Evolutionary conservation across 306 rosid genomes (phyloP).

Genomic region (Delonix regia): DNA sequence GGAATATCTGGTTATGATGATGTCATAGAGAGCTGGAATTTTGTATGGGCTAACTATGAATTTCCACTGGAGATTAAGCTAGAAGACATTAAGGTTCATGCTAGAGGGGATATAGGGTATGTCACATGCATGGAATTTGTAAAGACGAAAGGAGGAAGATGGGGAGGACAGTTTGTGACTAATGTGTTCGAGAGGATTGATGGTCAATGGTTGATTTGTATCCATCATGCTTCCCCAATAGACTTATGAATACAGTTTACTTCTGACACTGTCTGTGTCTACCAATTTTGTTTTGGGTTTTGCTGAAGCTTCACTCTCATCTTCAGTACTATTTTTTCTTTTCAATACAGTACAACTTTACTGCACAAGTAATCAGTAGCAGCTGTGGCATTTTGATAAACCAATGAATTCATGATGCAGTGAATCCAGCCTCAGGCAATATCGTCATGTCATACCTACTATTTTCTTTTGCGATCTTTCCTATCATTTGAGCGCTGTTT

Average conservation of each 20-base stretch:
- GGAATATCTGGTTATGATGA: slow-evolving; percentile 86
- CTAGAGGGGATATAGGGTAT: slow-evolving; percentile 76
- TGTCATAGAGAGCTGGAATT: slow-evolving; percentile 90
- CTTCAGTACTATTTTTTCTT: not conserved
- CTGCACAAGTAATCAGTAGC: not conserved
- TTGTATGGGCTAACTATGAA: slow-evolving; percentile 93
- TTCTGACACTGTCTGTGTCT: not conserved
- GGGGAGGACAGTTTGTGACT: slow-evolving; percentile 94
- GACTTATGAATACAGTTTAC: slow-evolving; percentile 55
- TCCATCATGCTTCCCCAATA: slow-evolving; percentile 89
- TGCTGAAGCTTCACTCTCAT: slow-evolving; percentile 1
- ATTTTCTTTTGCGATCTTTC: not conserved
- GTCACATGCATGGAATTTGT: slow-evolving; percentile 91
- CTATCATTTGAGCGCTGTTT: not conserved
- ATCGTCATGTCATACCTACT: not conserved
- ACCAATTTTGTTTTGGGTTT: slow-evolving; percentile 19
- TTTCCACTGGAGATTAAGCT: slow-evolving; percentile 82
- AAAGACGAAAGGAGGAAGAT: slow-evolving; percentile 80
- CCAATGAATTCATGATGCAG: slow-evolving; percentile 21
- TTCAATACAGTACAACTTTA: slow-evolving; percentile 7
- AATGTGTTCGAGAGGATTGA: slow-evolving; percentile 79
- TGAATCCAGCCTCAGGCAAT: not conserved
- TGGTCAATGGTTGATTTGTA: slow-evolving; percentile 76
- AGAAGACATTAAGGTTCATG: slow-evolving; percentile 75
- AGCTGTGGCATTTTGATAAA: slow-evolving; percentile 22